phyloP scores from a whole-genome alignment of 1,284 basidiomycete genomes.

The Fomitiporia mediterranea region DNA sequence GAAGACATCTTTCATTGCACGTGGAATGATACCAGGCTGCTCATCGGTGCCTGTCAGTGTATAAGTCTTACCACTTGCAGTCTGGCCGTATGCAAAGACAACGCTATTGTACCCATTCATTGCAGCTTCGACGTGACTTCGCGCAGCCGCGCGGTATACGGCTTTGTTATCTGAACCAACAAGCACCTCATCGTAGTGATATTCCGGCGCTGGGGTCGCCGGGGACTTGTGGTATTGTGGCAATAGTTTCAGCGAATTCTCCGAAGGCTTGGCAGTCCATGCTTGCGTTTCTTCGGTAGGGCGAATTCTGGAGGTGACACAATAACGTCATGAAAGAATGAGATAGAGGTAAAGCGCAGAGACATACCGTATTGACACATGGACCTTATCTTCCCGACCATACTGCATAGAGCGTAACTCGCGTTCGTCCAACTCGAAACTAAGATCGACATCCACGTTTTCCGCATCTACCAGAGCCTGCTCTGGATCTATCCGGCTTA shows the following conservation, averaged over 20 bases:
- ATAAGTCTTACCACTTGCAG: conserved; percentile 90
- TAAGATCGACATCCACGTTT: conserved; percentile 65
- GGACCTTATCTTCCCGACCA: conserved; percentile 76
- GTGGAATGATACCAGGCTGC: conserved; percentile 92
- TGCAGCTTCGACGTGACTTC: conserved; percentile 83
- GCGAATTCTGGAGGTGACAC: conserved; percentile 49
- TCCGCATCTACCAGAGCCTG: conserved; percentile 69
- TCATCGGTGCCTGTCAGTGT: conserved; percentile 79
- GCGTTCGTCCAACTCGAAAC: conserved; percentile 57
- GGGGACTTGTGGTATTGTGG: conserved; percentile 49
- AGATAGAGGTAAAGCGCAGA: conserved; percentile 2
- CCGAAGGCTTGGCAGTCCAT: conserved; percentile 44
- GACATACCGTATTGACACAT: conserved; percentile 78
- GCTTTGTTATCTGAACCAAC: conserved; percentile 82
- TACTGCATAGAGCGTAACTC: conserved; percentile 43
- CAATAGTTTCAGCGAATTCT: conserved; percentile 51
- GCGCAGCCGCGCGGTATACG: conserved; percentile 80
- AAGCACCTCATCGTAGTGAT: conserved; percentile 73
- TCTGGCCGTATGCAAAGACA: conserved; percentile 91
- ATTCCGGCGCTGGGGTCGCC: conserved; percentile 39
- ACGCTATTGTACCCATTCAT: conserved; percentile 98
- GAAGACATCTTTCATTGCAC: conserved; percentile 85
- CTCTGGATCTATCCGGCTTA: conserved; percentile 72
- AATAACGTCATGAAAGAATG: neutral
- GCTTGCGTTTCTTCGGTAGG: conserved; percentile 54